Base-by-base conservation (phyloP, 768 basidiomycete species). In the Leccinum broughii region DNA sequence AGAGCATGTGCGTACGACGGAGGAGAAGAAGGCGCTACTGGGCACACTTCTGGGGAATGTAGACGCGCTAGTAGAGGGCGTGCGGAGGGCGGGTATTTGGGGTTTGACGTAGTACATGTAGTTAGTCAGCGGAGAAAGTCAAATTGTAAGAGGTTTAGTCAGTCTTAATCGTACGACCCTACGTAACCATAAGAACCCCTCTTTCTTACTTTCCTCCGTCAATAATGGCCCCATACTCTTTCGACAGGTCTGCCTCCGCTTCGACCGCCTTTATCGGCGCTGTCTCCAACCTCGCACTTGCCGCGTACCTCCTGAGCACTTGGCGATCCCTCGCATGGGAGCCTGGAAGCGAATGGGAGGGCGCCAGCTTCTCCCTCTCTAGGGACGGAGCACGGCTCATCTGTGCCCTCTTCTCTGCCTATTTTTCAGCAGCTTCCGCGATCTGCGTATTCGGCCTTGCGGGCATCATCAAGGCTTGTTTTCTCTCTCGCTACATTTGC, bases 11-110 rank as follows among this genome's bases (percentile, higher is more conserved):
- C 80, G 81, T 65, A 89, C 86, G 48, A 92, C 85, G 48, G 88
- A 91, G 60, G 90, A 94, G 76, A 94, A 94, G 78, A 93, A 89
- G 73, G 85, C 86, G 70, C 71, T 91, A 49, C 68, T 96, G 59
- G 89, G 89, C 0, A 87, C 83, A 50, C 88, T 94, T 85, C 74
- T 96, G 49, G 93, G 92, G 4, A 95, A 96, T 70, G 94, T 96
- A 3, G 94, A 95, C 70, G 89, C 90, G 32, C 80, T 96, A 10
- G 92, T 96, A 6, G 92, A 93, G 62, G 88, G 93, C 0, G 90
- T 96, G 35, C 80, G 88, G 62, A 90, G 87, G 73, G 92, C 91
- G 0, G 92, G 93, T 0, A 86, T 95, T 57, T 95, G 92, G 92
- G 92, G 93, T 6, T 72, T 93, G 58, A 85, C 74, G 35, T 83